Percentiles rank a stretch among this genome's conserved stretches.
Evolutionary conservation across 179 eudicot genomes (phyloP).

Genomic region (Camellia oleifera): DNA sequence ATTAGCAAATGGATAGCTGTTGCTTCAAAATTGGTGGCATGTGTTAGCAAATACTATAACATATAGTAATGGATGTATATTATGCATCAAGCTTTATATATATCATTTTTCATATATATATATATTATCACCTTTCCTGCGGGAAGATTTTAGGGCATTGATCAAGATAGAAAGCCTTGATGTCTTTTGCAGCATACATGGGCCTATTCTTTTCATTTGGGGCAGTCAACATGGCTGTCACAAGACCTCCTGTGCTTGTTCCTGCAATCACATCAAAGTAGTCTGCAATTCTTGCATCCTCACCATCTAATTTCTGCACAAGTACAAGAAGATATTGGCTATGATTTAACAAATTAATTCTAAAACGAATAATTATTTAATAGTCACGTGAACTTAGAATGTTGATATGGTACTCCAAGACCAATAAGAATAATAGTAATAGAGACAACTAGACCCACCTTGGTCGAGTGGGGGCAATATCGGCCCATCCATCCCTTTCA

Average conservation of each 20-base stretch:
- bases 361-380: too few relatives aligned
- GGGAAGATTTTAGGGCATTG: conserved; percentile 40
- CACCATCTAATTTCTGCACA: conserved; percentile 33
- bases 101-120: background rate
- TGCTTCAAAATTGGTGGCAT: background rate
- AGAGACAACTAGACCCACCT: too few relatives aligned
- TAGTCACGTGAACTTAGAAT: too few relatives aligned
- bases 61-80: background rate
- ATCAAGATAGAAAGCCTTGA: conserved; percentile 34
- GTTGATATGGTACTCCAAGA: too few relatives aligned
- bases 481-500: too few relatives aligned
- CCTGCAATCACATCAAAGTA: conserved; percentile 39
- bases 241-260: conserved; percentile 38
- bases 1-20: conserved; percentile 14
- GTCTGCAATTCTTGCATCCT: conserved; percentile 31
- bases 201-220: conserved; percentile 35
- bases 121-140: conserved; percentile 15
- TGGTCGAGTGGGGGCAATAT: too few relatives aligned
- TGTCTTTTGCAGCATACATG: conserved; percentile 37
- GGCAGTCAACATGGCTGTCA: conserved; percentile 37
- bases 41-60: background rate
- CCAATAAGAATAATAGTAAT: too few relatives aligned
- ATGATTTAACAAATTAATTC: background rate
- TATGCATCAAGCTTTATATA: background rate
- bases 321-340: too few relatives aligned